A percentile compares a stretch with the other conserved stretches of the same genome.
phyloP scores from a whole-genome alignment of 345 rosid species.

The Adansonia digitata region DNA sequence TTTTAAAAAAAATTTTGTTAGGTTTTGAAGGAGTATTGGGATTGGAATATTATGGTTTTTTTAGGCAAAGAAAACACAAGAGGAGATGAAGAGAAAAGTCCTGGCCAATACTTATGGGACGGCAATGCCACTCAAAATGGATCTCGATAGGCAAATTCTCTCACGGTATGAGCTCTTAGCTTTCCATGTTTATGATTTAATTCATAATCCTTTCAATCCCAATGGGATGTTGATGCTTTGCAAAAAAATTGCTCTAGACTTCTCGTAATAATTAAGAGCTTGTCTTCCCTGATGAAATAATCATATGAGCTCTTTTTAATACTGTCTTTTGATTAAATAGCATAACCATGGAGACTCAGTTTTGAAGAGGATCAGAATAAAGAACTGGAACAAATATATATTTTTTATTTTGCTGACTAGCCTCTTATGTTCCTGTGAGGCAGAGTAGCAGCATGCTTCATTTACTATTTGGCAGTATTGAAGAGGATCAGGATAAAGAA shows the following conservation, averaged over 20 bases:
- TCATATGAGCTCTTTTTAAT: not conserved
- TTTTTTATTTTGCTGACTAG: too few relatives aligned
- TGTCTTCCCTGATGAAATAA: not conserved
- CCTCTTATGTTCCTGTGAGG: too few relatives aligned
- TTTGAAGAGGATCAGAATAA: not conserved
- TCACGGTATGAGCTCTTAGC: constrained; percentile 45
- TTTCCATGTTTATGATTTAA: not conserved
- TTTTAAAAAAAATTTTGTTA: not conserved
- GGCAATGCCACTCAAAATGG: constrained; percentile 88
- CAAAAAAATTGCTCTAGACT: not conserved
- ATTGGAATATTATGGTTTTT: not conserved
- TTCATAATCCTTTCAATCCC: not conserved
- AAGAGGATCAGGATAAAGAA: not conserved
- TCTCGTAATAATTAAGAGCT: not conserved
- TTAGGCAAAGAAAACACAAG: constrained; percentile 53
- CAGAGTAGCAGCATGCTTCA: too few relatives aligned
- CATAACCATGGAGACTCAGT: not conserved
- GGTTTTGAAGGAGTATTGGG: not conserved
- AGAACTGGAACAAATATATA: not conserved
- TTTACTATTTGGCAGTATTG: too few relatives aligned
- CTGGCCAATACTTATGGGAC: constrained; percentile 66
- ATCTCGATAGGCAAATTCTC: constrained; percentile 80
- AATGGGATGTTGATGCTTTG: not conserved
- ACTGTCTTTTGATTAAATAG: not conserved
- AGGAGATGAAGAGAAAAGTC: constrained; percentile 52